phyloP scores from a whole-genome alignment of 2,329 filamentous ascomycete genomes.

The Pseudocercospora cruenta region DNA sequence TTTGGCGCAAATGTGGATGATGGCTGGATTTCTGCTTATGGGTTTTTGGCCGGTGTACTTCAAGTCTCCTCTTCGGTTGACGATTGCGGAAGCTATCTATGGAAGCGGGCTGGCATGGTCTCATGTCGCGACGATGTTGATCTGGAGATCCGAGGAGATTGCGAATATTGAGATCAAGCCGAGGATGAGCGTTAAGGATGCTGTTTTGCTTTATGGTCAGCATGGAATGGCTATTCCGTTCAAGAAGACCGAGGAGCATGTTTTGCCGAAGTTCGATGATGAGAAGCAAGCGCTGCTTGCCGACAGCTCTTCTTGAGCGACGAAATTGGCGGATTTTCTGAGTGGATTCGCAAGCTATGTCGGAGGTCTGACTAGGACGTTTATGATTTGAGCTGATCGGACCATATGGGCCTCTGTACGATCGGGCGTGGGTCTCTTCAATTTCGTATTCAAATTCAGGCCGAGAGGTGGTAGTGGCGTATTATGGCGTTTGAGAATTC shows the following conservation, averaged over 20 bases:
- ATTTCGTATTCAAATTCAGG: not conserved
- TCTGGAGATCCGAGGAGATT: conserved; percentile 23
- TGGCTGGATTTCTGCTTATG: conserved; percentile 25
- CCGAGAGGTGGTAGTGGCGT: not conserved
- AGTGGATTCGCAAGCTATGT: not conserved
- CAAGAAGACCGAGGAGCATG: not conserved
- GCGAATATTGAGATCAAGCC: conserved; percentile 17
- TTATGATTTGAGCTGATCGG: not conserved
- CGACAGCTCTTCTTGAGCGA: not conserved
- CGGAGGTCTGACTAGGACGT: not conserved
- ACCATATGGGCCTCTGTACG: not conserved
- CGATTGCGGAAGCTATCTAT: conserved; percentile 22
- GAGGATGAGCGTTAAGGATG: conserved; percentile 13
- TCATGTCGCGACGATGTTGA: conserved; percentile 28
- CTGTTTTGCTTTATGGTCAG: conserved; percentile 19
- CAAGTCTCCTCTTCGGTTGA: conserved; percentile 14
- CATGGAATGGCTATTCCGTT: conserved; percentile 10
- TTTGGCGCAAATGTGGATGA: conserved; percentile 27
- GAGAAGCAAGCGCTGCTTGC: conserved; percentile 8
- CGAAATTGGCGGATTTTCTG: not conserved
- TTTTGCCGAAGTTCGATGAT: conserved; percentile 1
- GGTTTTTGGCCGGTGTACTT: conserved; percentile 25
- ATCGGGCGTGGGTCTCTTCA: not conserved
- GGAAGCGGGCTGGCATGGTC: conserved; percentile 28
- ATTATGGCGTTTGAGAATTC: not conserved